These are phyloP conservation scores for Aspergillus pseudonomiae DNA, from an alignment of 2,329 filamentous ascomycete species.

Conservation along the genomic window DNA sequence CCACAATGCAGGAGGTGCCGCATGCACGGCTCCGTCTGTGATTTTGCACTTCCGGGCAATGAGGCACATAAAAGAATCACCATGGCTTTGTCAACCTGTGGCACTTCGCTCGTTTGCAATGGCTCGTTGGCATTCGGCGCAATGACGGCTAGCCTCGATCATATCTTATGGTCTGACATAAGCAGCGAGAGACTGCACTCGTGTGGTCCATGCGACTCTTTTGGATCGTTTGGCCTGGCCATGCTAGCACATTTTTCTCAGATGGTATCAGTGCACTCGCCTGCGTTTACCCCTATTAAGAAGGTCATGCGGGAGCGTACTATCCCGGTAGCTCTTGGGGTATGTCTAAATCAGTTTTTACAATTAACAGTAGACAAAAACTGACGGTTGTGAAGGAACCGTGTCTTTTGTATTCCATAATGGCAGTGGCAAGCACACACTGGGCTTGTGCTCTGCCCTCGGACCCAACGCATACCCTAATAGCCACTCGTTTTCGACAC, in stretches of 20 bases:
- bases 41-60: background rate
- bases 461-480: background rate
- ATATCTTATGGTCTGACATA: background rate
- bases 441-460: background rate
- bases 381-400: background rate
- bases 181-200: too few relatives aligned
- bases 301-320: background rate
- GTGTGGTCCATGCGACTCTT: background rate
- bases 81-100: background rate
- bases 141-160: background rate
- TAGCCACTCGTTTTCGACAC: background rate
- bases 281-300: background rate
- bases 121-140: background rate
- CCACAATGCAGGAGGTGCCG: background rate
- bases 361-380: background rate
- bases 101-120: background rate
- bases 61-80: rapidly evolving
- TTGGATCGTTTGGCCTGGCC: background rate
- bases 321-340: background rate
- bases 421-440: constrained; percentile 5
- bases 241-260: background rate
- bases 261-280: background rate
- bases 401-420: constrained; percentile 1
- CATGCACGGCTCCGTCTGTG: background rate
- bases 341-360: background rate